Conservation (phyloP, 2,329 filamentous ascomycete genomes). For the Sarocladium kiliense region DNA sequence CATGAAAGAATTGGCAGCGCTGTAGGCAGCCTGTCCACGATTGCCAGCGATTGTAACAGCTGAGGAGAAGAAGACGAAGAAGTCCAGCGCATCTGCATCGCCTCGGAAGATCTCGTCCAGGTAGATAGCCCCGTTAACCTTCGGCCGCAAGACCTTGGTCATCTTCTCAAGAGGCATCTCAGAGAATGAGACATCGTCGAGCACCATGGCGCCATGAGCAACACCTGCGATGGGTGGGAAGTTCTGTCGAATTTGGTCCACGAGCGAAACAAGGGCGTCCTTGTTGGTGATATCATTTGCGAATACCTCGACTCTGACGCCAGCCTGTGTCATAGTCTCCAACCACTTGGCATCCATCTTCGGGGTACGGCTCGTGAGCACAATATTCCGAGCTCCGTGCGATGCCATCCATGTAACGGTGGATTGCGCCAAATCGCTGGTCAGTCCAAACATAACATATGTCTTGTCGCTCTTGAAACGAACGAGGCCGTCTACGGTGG, state of each 20-base stretch:
- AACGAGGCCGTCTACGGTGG: not conserved
- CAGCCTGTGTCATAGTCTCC: not conserved
- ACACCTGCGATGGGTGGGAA: not conserved
- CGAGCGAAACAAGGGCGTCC: not conserved
- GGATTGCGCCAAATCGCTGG: not conserved
- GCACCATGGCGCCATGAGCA: not conserved
- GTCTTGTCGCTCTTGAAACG: not conserved
- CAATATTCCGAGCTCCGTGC: not conserved
- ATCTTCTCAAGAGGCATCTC: not conserved
- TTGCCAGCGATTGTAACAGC: slow-evolving; percentile 19
- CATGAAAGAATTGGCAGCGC: slow-evolving; percentile 37
- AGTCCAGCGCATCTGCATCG: slow-evolving; percentile 24
- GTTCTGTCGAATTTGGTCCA: not conserved
- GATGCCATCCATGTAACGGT: not conserved
- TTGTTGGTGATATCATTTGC: not conserved
- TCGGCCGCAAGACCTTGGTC: not conserved
- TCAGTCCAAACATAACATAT: not conserved
- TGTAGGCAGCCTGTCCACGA: slow-evolving; percentile 35
- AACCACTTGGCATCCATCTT: not conserved
- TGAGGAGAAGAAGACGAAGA: slow-evolving; percentile 29
- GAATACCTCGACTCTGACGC: not conserved
- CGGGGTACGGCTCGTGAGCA: not conserved
- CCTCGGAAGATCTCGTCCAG: slow-evolving; percentile 24
- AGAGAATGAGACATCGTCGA: not conserved
- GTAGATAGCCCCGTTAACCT: slow-evolving; percentile 14